Percentiles rank a stretch among this genome's conserved stretches.
Conservation (phyloP, 202 grass and related monocot species). For the Panicum virgatum region DNA sequence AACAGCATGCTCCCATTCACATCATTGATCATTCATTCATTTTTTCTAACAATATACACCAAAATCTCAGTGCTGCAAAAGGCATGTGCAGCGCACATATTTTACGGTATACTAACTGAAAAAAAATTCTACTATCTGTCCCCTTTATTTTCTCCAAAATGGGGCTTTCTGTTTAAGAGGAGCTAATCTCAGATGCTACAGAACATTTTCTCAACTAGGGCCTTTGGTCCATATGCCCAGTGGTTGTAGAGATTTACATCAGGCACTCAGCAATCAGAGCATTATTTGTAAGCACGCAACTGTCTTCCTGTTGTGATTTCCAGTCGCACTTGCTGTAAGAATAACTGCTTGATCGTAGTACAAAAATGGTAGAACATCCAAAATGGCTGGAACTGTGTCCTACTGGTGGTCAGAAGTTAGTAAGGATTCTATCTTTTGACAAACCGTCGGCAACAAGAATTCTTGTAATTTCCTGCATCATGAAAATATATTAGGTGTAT, state of each 20-base stretch:
- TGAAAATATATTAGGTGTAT: neutral
- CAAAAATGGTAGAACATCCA: conserved; percentile 35
- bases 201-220: conserved; percentile 6
- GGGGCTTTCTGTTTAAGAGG: neutral
- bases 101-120: neutral
- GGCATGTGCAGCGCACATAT: neutral
- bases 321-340: neutral
- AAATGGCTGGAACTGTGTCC: conserved; percentile 15
- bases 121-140: conserved; percentile 7
- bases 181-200: neutral
- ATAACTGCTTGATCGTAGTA: neutral
- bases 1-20: neutral
- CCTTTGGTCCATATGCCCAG: neutral
- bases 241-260: conserved; percentile 29
- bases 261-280: conserved; percentile 1
- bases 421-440: conserved; percentile 76
- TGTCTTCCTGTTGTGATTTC: conserved; percentile 31
- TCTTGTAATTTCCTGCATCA: conserved; percentile 73
- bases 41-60: neutral
- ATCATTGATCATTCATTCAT: conserved; percentile 1
- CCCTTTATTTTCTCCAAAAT: neutral
- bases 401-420: conserved; percentile 58
- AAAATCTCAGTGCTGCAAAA: conserved; percentile 27
- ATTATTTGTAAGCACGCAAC: conserved; percentile 44
- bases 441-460: conserved; percentile 69